Conservation (phyloP, 2,329 filamentous ascomycete species). For the Penicillium sp. region DNA sequence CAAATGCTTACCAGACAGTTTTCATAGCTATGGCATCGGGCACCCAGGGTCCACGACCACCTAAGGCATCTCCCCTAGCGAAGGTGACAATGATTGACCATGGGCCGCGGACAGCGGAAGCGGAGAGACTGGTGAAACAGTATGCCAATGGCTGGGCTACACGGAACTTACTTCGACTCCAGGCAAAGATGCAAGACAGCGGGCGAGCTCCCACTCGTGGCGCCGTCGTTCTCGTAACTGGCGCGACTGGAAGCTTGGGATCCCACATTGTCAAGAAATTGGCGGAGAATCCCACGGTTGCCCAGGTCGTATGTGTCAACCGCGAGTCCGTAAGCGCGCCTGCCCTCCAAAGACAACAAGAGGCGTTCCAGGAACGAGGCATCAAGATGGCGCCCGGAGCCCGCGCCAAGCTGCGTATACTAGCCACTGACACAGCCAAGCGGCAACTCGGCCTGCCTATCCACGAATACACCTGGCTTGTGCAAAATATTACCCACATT, state of each 20-base stretch:
- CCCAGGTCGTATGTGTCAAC: not conserved
- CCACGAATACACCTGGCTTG: slow-evolving; percentile 40
- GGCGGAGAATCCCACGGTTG: slow-evolving; percentile 28
- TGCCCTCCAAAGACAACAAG: not conserved
- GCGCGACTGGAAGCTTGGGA: slow-evolving; percentile 43
- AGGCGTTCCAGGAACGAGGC: not conserved
- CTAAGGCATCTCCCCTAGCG: too few relatives aligned
- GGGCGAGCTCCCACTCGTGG: too few relatives aligned
- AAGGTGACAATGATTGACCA: too few relatives aligned
- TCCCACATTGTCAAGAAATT: slow-evolving; percentile 42
- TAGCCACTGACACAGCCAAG: not conserved
- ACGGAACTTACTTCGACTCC: too few relatives aligned
- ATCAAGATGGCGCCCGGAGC: not conserved
- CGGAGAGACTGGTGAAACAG: too few relatives aligned
- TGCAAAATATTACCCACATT: slow-evolving; percentile 47
- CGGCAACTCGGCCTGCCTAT: slow-evolving; percentile 47
- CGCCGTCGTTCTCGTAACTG: slow-evolving; percentile 39
- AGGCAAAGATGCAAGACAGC: too few relatives aligned
- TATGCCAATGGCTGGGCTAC: too few relatives aligned
- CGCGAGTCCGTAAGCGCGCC: not conserved
- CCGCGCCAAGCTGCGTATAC: not conserved
- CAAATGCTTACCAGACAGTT: too few relatives aligned
- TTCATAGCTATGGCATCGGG: too few relatives aligned
- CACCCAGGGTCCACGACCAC: too few relatives aligned
- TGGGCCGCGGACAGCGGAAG: too few relatives aligned